These are phyloP conservation scores for Leonotis leonurus DNA, from an alignment of 257 asterid genomes.

Conservation along the genomic window DNA sequence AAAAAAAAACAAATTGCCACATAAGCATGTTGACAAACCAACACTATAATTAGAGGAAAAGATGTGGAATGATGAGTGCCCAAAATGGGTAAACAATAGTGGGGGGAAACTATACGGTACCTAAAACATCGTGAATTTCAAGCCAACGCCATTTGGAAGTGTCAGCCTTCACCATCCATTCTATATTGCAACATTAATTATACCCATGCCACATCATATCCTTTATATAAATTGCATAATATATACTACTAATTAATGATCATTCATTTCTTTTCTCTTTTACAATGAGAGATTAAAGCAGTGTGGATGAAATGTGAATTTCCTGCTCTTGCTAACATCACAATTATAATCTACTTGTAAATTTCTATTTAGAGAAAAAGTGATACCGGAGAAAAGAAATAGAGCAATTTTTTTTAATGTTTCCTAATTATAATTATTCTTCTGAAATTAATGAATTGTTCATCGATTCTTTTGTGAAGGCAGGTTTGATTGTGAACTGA, in stretches of 20 bases:
- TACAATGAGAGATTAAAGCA: not conserved
- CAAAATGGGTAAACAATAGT: conserved; percentile 9
- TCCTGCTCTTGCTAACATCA: not conserved
- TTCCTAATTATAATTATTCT: too few species aligned
- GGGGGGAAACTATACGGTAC: conserved; percentile 2
- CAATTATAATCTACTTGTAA: too few species aligned
- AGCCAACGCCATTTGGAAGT: conserved; percentile 4
- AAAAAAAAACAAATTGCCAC: not conserved
- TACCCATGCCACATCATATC: not conserved
- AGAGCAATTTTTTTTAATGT: too few species aligned
- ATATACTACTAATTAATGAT: too few species aligned
- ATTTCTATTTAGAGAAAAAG: too few species aligned
- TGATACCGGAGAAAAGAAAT: too few species aligned
- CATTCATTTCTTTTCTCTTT: not conserved
- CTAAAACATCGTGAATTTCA: conserved; percentile 12
- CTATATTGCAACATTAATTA: not conserved
- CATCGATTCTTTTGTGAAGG: too few species aligned
- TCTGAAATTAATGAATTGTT: too few species aligned
- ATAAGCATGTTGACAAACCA: not conserved
- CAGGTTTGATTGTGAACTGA: too few species aligned
- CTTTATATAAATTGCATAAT: too few species aligned
- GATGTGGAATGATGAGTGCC: conserved; percentile 5
- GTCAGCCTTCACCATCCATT: not conserved
- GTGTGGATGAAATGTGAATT: not conserved
- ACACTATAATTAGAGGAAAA: conserved; percentile 13